Conservation (phyloP, 2,329 filamentous ascomycete species). For the Fusarium algeriense region DNA sequence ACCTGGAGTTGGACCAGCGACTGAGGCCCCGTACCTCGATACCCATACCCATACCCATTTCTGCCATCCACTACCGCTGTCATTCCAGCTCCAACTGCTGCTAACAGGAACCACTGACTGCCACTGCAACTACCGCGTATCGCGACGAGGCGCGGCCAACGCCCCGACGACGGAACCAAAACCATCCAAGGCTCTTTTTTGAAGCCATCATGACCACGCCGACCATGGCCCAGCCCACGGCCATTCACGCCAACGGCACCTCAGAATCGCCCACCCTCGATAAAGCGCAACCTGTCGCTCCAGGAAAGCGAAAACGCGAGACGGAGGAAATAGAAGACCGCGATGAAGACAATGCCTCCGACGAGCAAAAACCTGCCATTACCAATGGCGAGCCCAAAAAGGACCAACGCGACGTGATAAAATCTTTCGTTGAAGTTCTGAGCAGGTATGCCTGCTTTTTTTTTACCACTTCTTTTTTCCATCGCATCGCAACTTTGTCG, state of each 20-base stretch:
- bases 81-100: constrained; percentile 41
- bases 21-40: constrained; percentile 38
- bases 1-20: constrained; percentile 57
- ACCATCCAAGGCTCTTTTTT: constrained; percentile 23
- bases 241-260: constrained; percentile 57
- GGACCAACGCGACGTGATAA: constrained; percentile 54
- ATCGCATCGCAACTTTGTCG: constrained; percentile 25
- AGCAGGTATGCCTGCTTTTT: constrained; percentile 51
- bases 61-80: constrained; percentile 51
- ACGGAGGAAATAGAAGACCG: constrained; percentile 54
- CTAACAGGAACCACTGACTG: constrained; percentile 46
- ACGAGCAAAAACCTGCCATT: constrained; percentile 44
- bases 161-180: constrained; percentile 41
- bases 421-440: constrained; percentile 55
- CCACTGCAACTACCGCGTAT: constrained; percentile 56
- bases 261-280: constrained; percentile 52
- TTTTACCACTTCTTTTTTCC: constrained; percentile 13
- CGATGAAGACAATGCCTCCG: constrained; percentile 48
- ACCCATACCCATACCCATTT: constrained; percentile 30
- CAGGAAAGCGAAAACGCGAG: constrained; percentile 72
- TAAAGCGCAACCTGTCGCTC: constrained; percentile 50
- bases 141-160: constrained; percentile 56
- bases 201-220: constrained; percentile 44
- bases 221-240: constrained; percentile 58
- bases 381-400: constrained; percentile 44